These are phyloP conservation scores for Pontederia paniculata DNA, from an alignment of 176 grass and related monocot genomes.

Conservation along the genomic window DNA sequence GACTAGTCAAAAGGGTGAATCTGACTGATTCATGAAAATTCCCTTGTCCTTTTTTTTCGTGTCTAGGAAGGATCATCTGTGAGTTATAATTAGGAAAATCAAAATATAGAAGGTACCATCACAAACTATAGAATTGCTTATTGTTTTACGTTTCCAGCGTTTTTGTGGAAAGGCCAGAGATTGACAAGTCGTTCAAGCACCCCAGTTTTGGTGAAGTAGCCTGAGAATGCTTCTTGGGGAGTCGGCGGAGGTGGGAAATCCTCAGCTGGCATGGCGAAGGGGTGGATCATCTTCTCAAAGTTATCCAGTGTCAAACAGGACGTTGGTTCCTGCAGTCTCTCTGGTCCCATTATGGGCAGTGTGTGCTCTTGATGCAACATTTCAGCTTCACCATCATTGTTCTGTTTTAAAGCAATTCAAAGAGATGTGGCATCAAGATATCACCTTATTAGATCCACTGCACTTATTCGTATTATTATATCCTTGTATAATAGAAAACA, in stretches of 20 bases:
- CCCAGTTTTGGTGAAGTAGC: constrained; percentile 53
- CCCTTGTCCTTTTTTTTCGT: too few species aligned
- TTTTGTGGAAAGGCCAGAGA: constrained; percentile 41
- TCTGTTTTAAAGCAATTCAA: constrained; percentile 34
- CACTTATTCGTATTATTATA: neutral
- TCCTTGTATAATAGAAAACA: neutral
- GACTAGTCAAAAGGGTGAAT: too few species aligned
- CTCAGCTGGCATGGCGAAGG: constrained; percentile 91
- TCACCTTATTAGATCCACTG: neutral
- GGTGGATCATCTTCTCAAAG: constrained; percentile 88
- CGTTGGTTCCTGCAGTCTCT: constrained; percentile 58
- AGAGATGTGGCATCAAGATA: neutral
- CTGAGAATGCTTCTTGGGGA: constrained; percentile 46
- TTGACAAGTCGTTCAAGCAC: constrained; percentile 45
- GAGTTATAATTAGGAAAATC: too few species aligned
- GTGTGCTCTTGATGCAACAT: constrained; percentile 78
- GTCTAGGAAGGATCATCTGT: too few species aligned
- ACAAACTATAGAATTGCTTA: too few species aligned
- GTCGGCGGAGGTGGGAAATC: constrained; percentile 63
- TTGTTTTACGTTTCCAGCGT: neutral
- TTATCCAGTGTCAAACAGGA: constrained; percentile 81
- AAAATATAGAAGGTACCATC: too few species aligned
- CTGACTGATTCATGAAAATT: too few species aligned
- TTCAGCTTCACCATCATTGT: constrained; percentile 29
- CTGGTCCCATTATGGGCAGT: constrained; percentile 72